phyloP scores from a whole-genome alignment of 106 monocot genomes.

The Dioscorea zingiberensis region DNA sequence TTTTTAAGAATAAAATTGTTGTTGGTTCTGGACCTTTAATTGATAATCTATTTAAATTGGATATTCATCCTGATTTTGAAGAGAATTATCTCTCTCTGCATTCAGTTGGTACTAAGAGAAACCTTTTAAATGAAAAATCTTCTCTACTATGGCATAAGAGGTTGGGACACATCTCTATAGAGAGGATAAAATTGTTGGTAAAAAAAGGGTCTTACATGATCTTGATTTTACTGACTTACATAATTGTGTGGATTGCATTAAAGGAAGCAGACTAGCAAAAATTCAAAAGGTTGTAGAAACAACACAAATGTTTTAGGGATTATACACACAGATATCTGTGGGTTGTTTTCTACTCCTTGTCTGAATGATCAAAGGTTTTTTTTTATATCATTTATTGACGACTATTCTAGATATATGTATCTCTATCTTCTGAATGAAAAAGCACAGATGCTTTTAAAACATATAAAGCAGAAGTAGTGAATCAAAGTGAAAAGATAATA shows the following conservation, averaged over 20 bases:
- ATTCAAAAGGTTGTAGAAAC: neutral
- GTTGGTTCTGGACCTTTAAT: conserved; percentile 3
- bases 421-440: neutral
- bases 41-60: neutral
- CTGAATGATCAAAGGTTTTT: neutral
- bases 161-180: conserved; percentile 16
- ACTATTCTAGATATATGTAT: neutral
- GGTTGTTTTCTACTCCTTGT: conserved; percentile 1
- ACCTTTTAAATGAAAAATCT: neutral
- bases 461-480: conserved; percentile 2
- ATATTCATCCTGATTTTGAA: neutral
- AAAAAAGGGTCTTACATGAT: neutral
- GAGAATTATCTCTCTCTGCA: neutral
- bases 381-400: neutral
- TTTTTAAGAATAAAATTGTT: neutral
- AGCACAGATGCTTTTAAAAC: neutral
- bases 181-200: conserved; percentile 8
- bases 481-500: neutral
- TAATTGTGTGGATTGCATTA: conserved; percentile 11
- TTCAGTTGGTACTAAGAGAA: neutral
- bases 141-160: conserved; percentile 13
- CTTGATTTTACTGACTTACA: conserved; percentile 13
- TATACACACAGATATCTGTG: conserved; percentile 7
- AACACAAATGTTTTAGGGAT: neutral
- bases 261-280: conserved; percentile 13